Percentiles rank a stretch among this genome's conserved stretches.
Evolutionary conservation across 2,329 filamentous ascomycete genomes (phyloP).

Genomic region (Penicillium psychrosexuale): DNA sequence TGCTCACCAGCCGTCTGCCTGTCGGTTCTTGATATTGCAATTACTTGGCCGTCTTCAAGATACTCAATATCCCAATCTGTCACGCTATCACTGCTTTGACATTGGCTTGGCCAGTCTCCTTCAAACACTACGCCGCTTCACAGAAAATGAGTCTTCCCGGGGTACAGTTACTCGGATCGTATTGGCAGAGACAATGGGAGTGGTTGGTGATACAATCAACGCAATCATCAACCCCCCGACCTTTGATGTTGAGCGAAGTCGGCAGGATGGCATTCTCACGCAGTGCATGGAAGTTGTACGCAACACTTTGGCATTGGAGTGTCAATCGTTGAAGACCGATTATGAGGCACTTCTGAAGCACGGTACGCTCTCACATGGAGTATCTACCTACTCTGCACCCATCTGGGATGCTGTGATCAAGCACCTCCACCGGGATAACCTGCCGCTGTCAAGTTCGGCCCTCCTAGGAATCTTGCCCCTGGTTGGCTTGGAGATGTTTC

Average conservation of each 20-base stretch:
- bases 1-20: constrained; percentile 73
- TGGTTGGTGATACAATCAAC: constrained; percentile 50
- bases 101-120: constrained; percentile 46
- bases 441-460: constrained; percentile 71
- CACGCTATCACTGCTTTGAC: constrained; percentile 47
- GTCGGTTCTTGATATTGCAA: constrained; percentile 72
- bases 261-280: constrained; percentile 52
- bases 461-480: constrained; percentile 68
- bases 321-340: constrained; percentile 66
- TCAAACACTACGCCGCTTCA: constrained; percentile 48
- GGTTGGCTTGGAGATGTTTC: constrained; percentile 72
- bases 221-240: constrained; percentile 58
- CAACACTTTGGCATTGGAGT: constrained; percentile 66
- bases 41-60: constrained; percentile 61
- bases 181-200: constrained; percentile 47
- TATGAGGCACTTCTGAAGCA: constrained; percentile 62
- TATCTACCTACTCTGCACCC: constrained; percentile 66
- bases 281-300: constrained; percentile 64
- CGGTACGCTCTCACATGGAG: constrained; percentile 61
- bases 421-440: constrained; percentile 62
- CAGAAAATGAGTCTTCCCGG: constrained; percentile 45
- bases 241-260: constrained; percentile 46
- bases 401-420: constrained; percentile 77
- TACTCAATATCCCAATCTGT: constrained; percentile 38
- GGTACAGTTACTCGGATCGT: constrained; percentile 49